Base-by-base conservation (phyloP, 371 early-diverging fungal species). In the Zychaea mexicana region DNA sequence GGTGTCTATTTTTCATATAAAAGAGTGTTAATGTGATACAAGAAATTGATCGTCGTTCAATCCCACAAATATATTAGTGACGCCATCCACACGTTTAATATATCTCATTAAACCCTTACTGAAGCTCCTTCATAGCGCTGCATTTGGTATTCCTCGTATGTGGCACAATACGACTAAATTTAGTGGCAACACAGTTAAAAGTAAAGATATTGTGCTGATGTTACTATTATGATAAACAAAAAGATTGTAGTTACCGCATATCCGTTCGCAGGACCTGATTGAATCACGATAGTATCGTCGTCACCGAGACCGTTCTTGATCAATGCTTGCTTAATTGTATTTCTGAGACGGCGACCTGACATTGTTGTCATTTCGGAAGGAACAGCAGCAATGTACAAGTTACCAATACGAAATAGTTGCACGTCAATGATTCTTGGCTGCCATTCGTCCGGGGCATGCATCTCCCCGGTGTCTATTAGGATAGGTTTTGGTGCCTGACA, bases 121-220 rank as follows among this genome's bases (percentile, higher is more conserved):
- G 84, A 84, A 2, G 81, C 90, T 9, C 82, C 90, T 76, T 90
- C 90, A 63, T 89, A 90, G 52, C 89, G 74, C 65, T 90, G 90
- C 46, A 83, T 74, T 52, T 82, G 77, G 53, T 89, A 89, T 64
- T 89, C 90, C 69, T 89, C 90, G 62, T 60, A 79, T 2, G 88
- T 90, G 1, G 87, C 71, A 57, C 85, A 79, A 61, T 90, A 90
- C 31, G 82, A 81, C 66, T 84, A 73, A 59, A n/a, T n/a, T n/a
- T n/a, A n/a, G n/a, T n/a, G n/a, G n/a, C n/a, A n/a, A n/a, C n/a
- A n/a, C n/a, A n/a, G n/a, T n/a, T n/a, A n/a, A n/a, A n/a, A n/a
- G n/a, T n/a, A n/a, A n/a, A n/a, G n/a, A n/a, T n/a, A n/a, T n/a
- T n/a, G n/a, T n/a, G n/a, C n/a, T n/a, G n/a, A n/a, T n/a, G n/a